phyloP scores from a whole-genome alignment of 106 monocot species.

The Triglochin maritima region DNA sequence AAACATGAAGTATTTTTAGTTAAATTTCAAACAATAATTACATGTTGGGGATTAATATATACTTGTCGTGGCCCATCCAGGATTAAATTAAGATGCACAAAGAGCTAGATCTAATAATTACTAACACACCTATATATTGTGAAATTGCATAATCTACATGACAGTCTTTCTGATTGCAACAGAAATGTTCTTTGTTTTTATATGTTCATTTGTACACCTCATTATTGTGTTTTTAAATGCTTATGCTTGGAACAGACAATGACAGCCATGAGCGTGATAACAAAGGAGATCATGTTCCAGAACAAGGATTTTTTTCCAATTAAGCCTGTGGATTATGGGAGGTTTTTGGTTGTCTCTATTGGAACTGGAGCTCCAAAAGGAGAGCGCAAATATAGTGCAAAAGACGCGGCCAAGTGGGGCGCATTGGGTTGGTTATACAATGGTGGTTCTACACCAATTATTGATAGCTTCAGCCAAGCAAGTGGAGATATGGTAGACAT shows the following conservation, averaged over 20 bases:
- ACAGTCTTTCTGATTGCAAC: too few species aligned
- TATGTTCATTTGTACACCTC: too few species aligned
- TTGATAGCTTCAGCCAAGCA: conserved; percentile 27
- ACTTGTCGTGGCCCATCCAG: neutral
- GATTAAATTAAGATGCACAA: neutral
- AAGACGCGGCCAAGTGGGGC: conserved; percentile 24
- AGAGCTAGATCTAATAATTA: too few species aligned
- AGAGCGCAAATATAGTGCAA: conserved; percentile 21
- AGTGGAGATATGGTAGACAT: conserved; percentile 46
- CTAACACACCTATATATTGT: too few species aligned
- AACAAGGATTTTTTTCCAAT: conserved; percentile 8
- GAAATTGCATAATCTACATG: too few species aligned
- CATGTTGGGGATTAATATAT: neutral
- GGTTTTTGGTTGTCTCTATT: conserved; percentile 30
- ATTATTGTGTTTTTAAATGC: neutral
- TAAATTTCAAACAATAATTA: neutral
- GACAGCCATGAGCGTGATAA: conserved; percentile 9
- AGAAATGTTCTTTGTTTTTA: too few species aligned
- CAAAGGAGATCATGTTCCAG: conserved; percentile 7
- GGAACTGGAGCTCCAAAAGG: conserved; percentile 20
- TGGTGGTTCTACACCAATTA: conserved; percentile 16
- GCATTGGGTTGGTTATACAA: conserved; percentile 29
- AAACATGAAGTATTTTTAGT: neutral
- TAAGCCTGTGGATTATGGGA: conserved; percentile 14
- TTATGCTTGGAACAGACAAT: conserved; percentile 13